Conservation (phyloP, 495 filamentous ascomycete genomes). For the Neurospora sp. region DNA sequence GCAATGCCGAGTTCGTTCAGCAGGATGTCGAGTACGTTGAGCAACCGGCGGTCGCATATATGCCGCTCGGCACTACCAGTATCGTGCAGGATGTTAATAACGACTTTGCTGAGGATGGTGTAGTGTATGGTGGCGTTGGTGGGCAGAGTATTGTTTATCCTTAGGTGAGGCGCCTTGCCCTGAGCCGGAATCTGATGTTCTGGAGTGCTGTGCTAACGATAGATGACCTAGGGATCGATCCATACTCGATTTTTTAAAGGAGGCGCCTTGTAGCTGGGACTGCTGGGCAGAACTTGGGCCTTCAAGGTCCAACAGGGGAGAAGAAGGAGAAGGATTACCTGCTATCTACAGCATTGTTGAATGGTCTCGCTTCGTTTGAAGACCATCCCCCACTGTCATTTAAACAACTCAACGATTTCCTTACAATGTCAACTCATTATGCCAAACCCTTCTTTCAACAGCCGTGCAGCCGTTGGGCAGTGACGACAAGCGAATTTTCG, state of each 20-base stretch:
- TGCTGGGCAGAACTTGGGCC: not conserved
- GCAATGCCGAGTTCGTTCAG: not conserved
- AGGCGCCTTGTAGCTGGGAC: not conserved
- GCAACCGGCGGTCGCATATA: not conserved
- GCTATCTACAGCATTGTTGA: not conserved
- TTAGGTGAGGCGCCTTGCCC: not conserved
- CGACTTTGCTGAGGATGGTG: not conserved
- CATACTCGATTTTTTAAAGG: not conserved
- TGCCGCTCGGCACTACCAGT: not conserved
- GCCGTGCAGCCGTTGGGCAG: not conserved
- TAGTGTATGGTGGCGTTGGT: not conserved
- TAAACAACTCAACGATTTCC: not conserved
- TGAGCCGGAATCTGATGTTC: not conserved
- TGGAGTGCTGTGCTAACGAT: not conserved
- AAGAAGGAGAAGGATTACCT: not conserved
- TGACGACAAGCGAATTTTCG: not conserved
- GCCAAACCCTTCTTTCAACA: not conserved
- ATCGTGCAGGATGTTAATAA: not conserved
- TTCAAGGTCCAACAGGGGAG: not conserved
- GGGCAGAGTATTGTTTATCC: not conserved
- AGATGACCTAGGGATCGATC: not conserved
- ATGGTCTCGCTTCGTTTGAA: not conserved
- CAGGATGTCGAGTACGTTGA: not conserved
- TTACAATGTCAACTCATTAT: not conserved
- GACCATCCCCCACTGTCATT: not conserved